Evolutionary conservation across 176 grass and related monocot species (phyloP), one percentile per base, ranked within the genome.

Genomic region (Pharus latifolius): DNA sequence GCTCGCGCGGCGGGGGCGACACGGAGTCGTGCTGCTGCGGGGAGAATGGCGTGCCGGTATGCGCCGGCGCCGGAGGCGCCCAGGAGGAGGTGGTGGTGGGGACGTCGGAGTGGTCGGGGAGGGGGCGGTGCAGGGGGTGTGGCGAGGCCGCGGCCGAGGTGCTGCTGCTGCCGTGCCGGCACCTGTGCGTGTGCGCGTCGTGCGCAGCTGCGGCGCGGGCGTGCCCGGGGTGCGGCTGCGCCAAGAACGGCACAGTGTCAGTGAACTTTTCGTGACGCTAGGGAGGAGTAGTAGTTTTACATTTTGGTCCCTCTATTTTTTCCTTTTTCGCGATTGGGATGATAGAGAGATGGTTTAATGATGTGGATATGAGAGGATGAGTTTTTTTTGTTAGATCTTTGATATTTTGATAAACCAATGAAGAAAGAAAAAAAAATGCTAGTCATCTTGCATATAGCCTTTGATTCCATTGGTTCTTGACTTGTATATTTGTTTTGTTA

Each of bases 1-100:
- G 58, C 30, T 20, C 4, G 9, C 31, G 22, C 10, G 74, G 3
- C 56, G 57, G 59, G 16, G 86, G 74, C 27, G 85, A 88, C 28
- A 78, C 87, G 25, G 94, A 80, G 63, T 98, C 94, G 0, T 83
- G 89, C 50, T 98, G 87, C 81, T 85, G 81, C 58, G 83, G 86
- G 3, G 89, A 87, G 46, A 70, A 74, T 61, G 49, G 34, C 9
- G 66, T 7, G 0, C 28, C n/a, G 11, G 30, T 0, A n/a, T n/a
- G n/a, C 0, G 7, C 4, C 28, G 28, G 37, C 45, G 37, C 16
- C 1, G 68, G 11, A 1, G 71, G 0, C 0, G 49, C 1, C 0
- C 16, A 17, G 14, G 70, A n/a, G 5, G 60, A 69, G 18, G 64
- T 13, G 3, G 20, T 38, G 46, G 43, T 32, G 3, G 67, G 34